These are phyloP conservation scores for Leccinum sublutescens DNA, from an alignment of 768 basidiomycete genomes.

Conservation along the genomic window DNA sequence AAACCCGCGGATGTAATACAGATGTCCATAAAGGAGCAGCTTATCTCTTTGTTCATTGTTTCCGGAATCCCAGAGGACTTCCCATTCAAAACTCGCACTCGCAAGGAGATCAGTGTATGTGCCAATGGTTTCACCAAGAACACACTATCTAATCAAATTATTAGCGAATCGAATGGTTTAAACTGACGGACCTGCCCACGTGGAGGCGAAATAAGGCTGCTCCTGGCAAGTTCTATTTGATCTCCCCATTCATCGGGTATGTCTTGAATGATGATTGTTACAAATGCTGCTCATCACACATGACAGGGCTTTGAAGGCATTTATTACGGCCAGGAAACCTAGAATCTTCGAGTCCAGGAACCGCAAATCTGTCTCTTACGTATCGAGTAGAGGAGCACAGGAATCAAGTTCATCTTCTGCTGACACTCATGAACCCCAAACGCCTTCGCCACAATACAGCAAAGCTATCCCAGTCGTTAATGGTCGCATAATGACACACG, in stretches of 20 bases:
- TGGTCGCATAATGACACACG: constrained; percentile 23
- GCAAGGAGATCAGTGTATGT: constrained; percentile 96
- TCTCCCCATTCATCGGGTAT: constrained; percentile 89
- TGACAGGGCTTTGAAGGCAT: constrained; percentile 49
- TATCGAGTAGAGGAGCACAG: constrained; percentile 37
- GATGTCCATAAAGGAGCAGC: constrained; percentile 86
- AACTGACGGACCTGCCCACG: constrained; percentile 82
- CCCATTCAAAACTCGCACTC: constrained; percentile 87
- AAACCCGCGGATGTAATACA: constrained; percentile 72
- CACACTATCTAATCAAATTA: constrained; percentile 9
- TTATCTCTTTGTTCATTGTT: constrained; percentile 88
- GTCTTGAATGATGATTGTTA: constrained; percentile 21
- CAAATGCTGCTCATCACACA: constrained; percentile 3
- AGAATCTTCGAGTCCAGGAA: constrained; percentile 36
- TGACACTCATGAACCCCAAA: constrained; percentile 60
- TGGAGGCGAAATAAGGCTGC: constrained; percentile 79
- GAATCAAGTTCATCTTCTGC: constrained; percentile 69
- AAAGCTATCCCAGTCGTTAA: constrained; percentile 34
- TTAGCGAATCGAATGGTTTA: constrained; percentile 98
- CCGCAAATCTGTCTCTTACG: constrained; percentile 34
- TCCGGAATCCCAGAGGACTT: constrained; percentile 85
- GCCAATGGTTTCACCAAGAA: constrained; percentile 1
- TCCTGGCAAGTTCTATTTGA: constrained; percentile 88
- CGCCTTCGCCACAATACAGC: constrained; percentile 59
- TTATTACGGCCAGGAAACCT: constrained; percentile 64